Evolutionary conservation across 805 yeast species (phyloP).

Genomic region (Myxozyma melibiosi): DNA sequence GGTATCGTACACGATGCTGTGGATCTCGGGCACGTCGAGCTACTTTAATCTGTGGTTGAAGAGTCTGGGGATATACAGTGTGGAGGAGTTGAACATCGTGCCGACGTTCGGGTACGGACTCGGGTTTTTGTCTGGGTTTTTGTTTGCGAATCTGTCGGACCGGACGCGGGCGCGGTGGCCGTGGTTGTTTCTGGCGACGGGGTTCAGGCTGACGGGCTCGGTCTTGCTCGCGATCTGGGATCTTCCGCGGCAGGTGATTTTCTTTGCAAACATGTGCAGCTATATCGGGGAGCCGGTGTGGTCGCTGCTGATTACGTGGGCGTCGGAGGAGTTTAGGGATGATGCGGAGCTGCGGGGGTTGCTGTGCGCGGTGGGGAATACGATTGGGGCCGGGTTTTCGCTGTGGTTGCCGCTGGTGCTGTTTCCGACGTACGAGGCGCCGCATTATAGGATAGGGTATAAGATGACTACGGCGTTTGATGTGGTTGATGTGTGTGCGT

Average conservation of each 20-base stretch:
- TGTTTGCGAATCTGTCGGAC: constrained; percentile 41
- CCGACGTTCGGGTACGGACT: constrained; percentile 44
- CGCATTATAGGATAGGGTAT: constrained; percentile 26
- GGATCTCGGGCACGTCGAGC: constrained; percentile 22
- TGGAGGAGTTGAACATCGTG: constrained; percentile 40
- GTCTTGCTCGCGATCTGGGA: constrained; percentile 28
- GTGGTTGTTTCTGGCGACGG: constrained; percentile 25
- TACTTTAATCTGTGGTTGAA: constrained; percentile 43
- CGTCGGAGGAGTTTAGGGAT: constrained; percentile 27
- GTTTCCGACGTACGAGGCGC: constrained; percentile 30
- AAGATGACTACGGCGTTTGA: constrained; percentile 19
- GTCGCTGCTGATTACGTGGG: constrained; percentile 31
- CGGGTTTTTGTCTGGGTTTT: constrained; percentile 40
- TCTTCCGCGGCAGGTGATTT: constrained; percentile 22
- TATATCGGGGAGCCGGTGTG: constrained; percentile 29
- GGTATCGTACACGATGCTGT: constrained; percentile 29
- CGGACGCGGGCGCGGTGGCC: constrained; percentile 27
- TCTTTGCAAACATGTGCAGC: constrained; percentile 28
- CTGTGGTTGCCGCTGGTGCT: constrained; percentile 27
- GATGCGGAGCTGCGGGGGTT: constrained; percentile 31
- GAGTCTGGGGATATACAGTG: constrained; percentile 35
- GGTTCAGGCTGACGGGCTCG: constrained; percentile 19
- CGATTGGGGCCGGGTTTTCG: constrained; percentile 19
- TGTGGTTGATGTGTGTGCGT: constrained; percentile 20
- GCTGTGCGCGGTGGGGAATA: constrained; percentile 26